A percentile compares a stretch with the other conserved stretches of the same genome.
Evolutionary conservation across 2,329 filamentous ascomycete species (phyloP).

Genomic region (Tolypocladium album): DNA sequence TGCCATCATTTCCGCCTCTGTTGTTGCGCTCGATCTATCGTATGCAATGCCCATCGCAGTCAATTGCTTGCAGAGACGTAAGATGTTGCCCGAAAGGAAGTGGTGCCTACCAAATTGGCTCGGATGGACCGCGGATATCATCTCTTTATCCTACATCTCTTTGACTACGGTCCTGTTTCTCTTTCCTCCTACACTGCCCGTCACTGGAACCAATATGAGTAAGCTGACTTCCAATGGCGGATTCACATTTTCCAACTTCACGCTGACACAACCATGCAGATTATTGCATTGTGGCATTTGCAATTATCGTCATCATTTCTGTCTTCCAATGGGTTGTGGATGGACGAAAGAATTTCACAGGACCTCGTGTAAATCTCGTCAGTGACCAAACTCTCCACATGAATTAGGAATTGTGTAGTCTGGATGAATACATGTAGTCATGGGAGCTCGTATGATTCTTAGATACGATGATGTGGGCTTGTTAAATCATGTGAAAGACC

Average conservation of each 20-base stretch:
- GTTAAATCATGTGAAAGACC: background rate
- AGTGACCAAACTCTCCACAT: background rate
- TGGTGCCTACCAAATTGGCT: conserved; percentile 23
- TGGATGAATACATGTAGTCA: background rate
- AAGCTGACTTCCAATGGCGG: background rate
- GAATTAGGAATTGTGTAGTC: background rate
- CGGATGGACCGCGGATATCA: conserved; percentile 23
- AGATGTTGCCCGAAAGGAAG: conserved; percentile 44
- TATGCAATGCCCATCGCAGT: conserved; percentile 66
- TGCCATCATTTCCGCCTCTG: conserved; percentile 59
- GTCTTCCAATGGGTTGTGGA: conserved; percentile 32
- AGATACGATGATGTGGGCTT: background rate
- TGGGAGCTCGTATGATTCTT: background rate
- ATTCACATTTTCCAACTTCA: no score
- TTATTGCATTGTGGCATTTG: conserved; percentile 35
- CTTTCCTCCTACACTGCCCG: conserved; percentile 56
- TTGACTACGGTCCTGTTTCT: conserved; percentile 63
- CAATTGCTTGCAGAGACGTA: conserved; percentile 54
- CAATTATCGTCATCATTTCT: conserved; percentile 31
- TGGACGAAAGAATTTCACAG: conserved; percentile 32
- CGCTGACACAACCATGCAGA: conserved; percentile 10
- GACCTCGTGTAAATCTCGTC: conserved; percentile 13
- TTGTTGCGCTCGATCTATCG: conserved; percentile 60
- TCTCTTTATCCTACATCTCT: conserved; percentile 50
- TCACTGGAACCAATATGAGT: conserved; percentile 57